phyloP scores from a whole-genome alignment of 2,329 filamentous ascomycete species.

The Bertia moriformis region DNA sequence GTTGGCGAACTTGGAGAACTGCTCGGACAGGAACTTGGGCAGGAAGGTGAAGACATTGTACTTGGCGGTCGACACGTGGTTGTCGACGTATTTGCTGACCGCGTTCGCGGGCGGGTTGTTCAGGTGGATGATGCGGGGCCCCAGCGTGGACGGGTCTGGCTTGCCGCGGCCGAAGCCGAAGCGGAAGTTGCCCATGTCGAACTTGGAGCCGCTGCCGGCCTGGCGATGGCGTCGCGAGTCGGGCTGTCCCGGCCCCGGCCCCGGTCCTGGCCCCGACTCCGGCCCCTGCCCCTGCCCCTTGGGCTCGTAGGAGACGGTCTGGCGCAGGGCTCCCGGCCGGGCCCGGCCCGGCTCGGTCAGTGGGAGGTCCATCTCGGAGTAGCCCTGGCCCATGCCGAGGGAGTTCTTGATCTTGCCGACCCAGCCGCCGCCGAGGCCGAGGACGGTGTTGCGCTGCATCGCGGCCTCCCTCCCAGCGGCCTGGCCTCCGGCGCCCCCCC shows the following conservation, averaged over 20 bases:
- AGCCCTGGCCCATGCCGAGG: conserved; percentile 73
- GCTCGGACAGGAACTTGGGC: conserved; percentile 93
- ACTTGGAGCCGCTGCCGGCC: too few relatives aligned
- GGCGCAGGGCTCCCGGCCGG: neutral
- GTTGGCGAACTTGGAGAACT: conserved; percentile 98
- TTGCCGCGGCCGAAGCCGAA: conserved; percentile 80
- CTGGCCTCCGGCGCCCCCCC: conserved; percentile 20
- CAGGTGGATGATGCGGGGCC: conserved; percentile 82
- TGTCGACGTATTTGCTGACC: conserved; percentile 81
- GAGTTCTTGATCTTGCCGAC: conserved; percentile 78
- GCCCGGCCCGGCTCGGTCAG: conserved; percentile 59
- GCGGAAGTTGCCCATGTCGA: conserved; percentile 79
- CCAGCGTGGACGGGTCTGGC: conserved; percentile 76
- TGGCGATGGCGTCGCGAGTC: too few relatives aligned
- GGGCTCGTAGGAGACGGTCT: neutral
- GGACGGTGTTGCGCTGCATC: conserved; percentile 73
- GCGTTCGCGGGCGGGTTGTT: conserved; percentile 92
- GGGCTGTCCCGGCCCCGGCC: too few relatives aligned
- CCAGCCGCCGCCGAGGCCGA: conserved; percentile 74
- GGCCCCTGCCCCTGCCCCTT: too few relatives aligned
- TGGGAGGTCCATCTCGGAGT: conserved; percentile 96
- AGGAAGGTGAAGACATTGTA: conserved; percentile 89
- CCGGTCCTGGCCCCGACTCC: too few relatives aligned
- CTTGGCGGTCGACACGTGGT: conserved; percentile 93
- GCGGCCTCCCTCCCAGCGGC: conserved; percentile 34